Conservation (phyloP, 2,329 filamentous ascomycete genomes). For the Colletotrichum endophyticum region DNA sequence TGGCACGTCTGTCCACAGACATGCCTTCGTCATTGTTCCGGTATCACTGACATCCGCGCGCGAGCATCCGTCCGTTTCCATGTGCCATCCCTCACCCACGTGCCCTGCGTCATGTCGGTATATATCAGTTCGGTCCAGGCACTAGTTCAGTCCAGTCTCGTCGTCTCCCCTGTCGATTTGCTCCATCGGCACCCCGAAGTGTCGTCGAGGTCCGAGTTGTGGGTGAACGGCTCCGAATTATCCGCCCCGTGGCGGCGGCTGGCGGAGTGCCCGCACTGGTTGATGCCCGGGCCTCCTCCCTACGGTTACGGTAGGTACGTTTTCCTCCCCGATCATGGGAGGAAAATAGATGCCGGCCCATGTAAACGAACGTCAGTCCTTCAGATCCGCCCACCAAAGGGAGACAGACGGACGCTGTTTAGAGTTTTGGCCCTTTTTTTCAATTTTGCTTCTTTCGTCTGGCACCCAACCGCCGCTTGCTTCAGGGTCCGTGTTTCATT, state of each 20-base stretch:
- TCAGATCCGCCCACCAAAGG: not conserved
- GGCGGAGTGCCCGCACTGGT: not conserved
- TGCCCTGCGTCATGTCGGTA: not conserved
- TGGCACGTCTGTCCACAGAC: not conserved
- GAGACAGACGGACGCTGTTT: not conserved
- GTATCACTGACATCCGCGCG: not conserved
- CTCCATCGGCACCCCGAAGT: not conserved
- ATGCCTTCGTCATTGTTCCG: not conserved
- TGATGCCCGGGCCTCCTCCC: not conserved
- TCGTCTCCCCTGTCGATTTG: not conserved
- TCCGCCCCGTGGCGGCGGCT: not conserved
- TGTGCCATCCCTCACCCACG: not conserved
- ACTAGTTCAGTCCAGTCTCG: not conserved
- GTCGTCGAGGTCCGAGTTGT: not conserved
- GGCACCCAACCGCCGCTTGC: not conserved
- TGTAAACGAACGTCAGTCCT: not conserved
- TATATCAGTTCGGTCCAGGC: not conserved
- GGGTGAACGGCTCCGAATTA: not conserved
- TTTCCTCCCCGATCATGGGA: not conserved
- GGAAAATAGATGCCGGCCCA: not conserved
- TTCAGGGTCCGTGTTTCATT: conserved; percentile 2
- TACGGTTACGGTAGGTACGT: not conserved
- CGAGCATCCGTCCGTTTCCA: not conserved
- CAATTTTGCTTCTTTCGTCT: not conserved
- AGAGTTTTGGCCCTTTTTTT: not conserved